phyloP scores from a whole-genome alignment of 345 rosid species.

The Garcia nutans region DNA sequence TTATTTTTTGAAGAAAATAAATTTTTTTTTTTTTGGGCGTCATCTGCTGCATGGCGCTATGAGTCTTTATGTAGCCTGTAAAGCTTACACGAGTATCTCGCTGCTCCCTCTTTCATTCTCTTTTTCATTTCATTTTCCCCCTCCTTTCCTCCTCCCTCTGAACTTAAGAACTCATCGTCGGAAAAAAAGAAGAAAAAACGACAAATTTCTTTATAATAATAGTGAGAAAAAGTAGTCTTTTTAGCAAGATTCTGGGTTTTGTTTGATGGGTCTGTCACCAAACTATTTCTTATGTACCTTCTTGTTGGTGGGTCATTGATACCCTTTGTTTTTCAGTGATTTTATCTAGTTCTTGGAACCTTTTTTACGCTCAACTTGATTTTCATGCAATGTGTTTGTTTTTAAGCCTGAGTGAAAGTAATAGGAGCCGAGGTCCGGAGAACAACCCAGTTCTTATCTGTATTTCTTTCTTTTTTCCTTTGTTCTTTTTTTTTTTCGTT shows the following conservation, averaged over 20 bases:
- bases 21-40: background rate
- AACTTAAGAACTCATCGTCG: constrained; percentile 22
- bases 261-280: constrained; percentile 21
- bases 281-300: constrained; percentile 17
- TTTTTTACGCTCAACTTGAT: background rate
- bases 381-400: constrained; percentile 31
- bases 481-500: background rate
- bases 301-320: constrained; percentile 33
- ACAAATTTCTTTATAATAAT: background rate
- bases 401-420: constrained; percentile 11
- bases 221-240: background rate
- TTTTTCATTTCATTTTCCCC: background rate
- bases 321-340: constrained; percentile 18
- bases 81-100: constrained; percentile 61
- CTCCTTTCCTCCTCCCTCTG: constrained; percentile 9
- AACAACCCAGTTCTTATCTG: background rate
- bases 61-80: constrained; percentile 39
- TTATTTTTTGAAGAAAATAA: background rate
- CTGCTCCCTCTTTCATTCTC: constrained; percentile 36
- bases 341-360: background rate
- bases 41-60: constrained; percentile 25
- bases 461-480: background rate
- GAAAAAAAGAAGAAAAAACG: no score
- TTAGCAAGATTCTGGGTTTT: constrained; percentile 12
- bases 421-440: background rate